Conservation (phyloP, 441 rosid genomes). For the Brassica balearica region DNA sequence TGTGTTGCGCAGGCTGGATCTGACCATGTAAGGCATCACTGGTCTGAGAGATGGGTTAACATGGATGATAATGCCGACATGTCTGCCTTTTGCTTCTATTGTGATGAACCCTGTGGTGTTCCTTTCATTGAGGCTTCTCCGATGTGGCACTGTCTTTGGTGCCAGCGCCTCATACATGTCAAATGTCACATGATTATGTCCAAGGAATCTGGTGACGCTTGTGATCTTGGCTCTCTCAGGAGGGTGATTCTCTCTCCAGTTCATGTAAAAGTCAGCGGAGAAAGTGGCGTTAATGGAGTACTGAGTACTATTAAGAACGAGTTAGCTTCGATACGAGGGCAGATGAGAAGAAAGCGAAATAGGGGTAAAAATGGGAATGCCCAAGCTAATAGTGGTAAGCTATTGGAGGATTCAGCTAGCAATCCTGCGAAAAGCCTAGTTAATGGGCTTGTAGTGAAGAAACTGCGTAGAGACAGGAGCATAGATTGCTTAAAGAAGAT, state of each 20-base stretch:
- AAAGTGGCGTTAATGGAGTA: conserved; percentile 47
- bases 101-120: conserved; percentile 74
- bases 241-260: conserved; percentile 68
- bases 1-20: conserved; percentile 69
- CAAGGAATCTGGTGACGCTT: conserved; percentile 64
- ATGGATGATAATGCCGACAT: conserved; percentile 63
- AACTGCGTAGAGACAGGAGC: conserved; percentile 52
- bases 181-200: conserved; percentile 71
- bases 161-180: conserved; percentile 73
- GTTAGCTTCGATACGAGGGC: conserved; percentile 50
- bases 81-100: conserved; percentile 67
- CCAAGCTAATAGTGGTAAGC: conserved; percentile 45
- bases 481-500: conserved; percentile 47
- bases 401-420: conserved; percentile 48
- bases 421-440: conserved; percentile 47
- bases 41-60: conserved; percentile 75
- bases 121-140: conserved; percentile 75
- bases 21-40: conserved; percentile 63
- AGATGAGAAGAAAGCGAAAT: conserved; percentile 55
- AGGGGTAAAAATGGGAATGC: conserved; percentile 55
- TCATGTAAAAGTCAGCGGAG: conserved; percentile 57
- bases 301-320: conserved; percentile 49
- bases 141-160: conserved; percentile 77
- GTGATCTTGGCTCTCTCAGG: conserved; percentile 72
- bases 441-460: conserved; percentile 56